Conservation (phyloP, 495 filamentous ascomycete species). For the Staphylotrichum longicolle region DNA sequence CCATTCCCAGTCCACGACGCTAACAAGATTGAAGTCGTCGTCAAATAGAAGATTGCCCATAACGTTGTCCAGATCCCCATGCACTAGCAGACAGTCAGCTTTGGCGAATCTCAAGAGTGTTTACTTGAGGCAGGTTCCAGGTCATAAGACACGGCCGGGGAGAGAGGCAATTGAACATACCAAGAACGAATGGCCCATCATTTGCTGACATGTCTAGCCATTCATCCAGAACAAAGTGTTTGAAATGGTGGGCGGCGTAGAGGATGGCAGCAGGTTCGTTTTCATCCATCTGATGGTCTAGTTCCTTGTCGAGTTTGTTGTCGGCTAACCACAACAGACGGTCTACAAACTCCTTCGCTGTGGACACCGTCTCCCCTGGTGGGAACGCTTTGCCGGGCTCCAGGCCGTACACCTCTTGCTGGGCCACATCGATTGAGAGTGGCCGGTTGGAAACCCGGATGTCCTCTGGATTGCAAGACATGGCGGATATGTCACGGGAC, state of each 20-base stretch:
- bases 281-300: constrained; percentile 1
- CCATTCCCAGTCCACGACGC: constrained; percentile 13
- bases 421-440: not conserved
- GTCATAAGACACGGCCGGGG: too few relatives aligned
- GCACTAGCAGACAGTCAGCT: not conserved
- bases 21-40: constrained; percentile 4
- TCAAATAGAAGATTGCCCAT: constrained; percentile 5
- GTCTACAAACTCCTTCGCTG: constrained; percentile 1
- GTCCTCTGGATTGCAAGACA: not conserved
- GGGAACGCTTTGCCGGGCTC: not conserved
- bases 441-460: constrained; percentile 1
- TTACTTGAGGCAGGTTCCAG: too few relatives aligned
- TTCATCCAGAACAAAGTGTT: constrained; percentile 1
- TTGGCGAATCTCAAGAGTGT: too few relatives aligned
- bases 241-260: constrained; percentile 5
- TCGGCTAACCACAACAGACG: not conserved
- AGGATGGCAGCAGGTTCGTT: not conserved
- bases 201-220: not conserved
- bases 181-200: constrained; percentile 5
- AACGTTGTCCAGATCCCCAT: constrained; percentile 3
- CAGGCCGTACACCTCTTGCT: constrained; percentile 1
- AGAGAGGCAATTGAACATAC: too few relatives aligned
- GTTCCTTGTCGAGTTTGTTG: not conserved
- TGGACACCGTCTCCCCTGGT: not conserved
- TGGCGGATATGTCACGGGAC: not conserved